Evolutionary conservation across 1,139 yeast species (phyloP).

Genomic region (Meyerozyma elateridarum): DNA sequence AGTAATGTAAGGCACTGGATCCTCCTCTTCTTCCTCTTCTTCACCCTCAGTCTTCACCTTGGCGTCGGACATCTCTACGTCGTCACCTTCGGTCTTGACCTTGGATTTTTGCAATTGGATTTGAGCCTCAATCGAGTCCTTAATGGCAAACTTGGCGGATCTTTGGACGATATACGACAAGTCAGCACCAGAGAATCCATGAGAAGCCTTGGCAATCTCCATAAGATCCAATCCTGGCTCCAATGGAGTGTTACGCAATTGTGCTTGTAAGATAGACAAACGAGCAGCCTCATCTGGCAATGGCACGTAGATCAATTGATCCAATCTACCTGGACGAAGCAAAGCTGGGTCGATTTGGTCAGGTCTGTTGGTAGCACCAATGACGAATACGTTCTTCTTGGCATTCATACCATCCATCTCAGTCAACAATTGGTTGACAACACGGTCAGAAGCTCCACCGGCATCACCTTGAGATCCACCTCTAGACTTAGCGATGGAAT

Average conservation of each 20-base stretch:
- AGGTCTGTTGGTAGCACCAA: slow-evolving; percentile 99
- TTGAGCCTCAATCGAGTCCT: slow-evolving; percentile 92
- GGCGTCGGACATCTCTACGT: slow-evolving; percentile 52
- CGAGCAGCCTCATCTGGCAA: slow-evolving; percentile 95
- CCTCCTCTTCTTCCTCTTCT: slow-evolving; percentile 60
- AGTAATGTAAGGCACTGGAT: slow-evolving; percentile 93
- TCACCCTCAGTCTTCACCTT: slow-evolving; percentile 32
- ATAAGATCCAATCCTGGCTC: slow-evolving; percentile 91
- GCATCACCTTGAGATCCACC: slow-evolving; percentile 92
- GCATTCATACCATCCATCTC: slow-evolving; percentile 99
- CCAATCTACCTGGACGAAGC: slow-evolving; percentile 98
- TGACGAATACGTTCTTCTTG: slow-evolving; percentile 95
- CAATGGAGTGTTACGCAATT: slow-evolving; percentile 95
- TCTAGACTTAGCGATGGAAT: slow-evolving; percentile 96
- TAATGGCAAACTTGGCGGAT: slow-evolving; percentile 97
- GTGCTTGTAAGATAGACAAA: slow-evolving; percentile 88
- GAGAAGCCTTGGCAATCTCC: slow-evolving; percentile 88
- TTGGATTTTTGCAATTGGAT: slow-evolving; percentile 51
- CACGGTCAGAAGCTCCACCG: slow-evolving; percentile 98
- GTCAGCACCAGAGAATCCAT: slow-evolving; percentile 99
- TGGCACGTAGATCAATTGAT: slow-evolving; percentile 96
- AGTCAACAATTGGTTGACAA: slow-evolving; percentile 93
- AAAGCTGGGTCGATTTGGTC: slow-evolving; percentile 98
- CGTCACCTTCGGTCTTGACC: slow-evolving; percentile 42
- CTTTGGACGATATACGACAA: slow-evolving; percentile 95